Conservation (phyloP, 441 rosid genomes). For the Jatropha podagrica region DNA sequence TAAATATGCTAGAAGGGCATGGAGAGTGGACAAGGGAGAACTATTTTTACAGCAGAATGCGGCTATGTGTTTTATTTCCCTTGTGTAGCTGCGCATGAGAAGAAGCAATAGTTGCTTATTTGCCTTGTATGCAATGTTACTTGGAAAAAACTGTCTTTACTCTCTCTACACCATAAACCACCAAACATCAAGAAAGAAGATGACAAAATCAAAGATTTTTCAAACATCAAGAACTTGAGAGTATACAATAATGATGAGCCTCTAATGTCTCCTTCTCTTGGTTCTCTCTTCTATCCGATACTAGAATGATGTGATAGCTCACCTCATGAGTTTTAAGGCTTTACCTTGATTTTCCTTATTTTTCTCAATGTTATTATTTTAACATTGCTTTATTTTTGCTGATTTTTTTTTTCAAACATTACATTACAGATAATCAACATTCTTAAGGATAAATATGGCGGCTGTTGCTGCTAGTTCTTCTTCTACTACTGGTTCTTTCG, state of each 20-base stretch:
- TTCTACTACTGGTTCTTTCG: no score
- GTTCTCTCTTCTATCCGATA: conserved; percentile 62
- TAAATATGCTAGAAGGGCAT: conserved; percentile 68
- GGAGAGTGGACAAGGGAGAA: conserved; percentile 73
- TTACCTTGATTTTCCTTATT: conserved; percentile 2
- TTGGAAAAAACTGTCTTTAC: conserved; percentile 65
- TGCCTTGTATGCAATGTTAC: conserved; percentile 69
- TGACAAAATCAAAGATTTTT: conserved; percentile 19
- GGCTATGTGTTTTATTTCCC: conserved; percentile 77
- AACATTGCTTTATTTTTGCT: no score
- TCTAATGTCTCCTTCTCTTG: conserved; percentile 56
- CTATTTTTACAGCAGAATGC: conserved; percentile 87
- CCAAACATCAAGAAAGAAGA: conserved; percentile 19
- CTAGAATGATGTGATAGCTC: conserved; percentile 46
- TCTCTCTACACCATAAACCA: conserved; percentile 26
- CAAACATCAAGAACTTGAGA: conserved; percentile 42
- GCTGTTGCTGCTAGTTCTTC: no score
- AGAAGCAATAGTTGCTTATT: conserved; percentile 35
- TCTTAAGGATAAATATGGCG: no score
- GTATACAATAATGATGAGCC: conserved; percentile 88
- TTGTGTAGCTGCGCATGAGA: conserved; percentile 57
- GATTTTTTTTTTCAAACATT: no score
- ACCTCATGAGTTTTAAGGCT: conserved; percentile 55
- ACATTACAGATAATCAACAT: no score
- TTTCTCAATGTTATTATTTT: no score